Evolutionary conservation across 352 stramenopile genomes (phyloP).

Genomic region (Phytophthora megakarya): DNA sequence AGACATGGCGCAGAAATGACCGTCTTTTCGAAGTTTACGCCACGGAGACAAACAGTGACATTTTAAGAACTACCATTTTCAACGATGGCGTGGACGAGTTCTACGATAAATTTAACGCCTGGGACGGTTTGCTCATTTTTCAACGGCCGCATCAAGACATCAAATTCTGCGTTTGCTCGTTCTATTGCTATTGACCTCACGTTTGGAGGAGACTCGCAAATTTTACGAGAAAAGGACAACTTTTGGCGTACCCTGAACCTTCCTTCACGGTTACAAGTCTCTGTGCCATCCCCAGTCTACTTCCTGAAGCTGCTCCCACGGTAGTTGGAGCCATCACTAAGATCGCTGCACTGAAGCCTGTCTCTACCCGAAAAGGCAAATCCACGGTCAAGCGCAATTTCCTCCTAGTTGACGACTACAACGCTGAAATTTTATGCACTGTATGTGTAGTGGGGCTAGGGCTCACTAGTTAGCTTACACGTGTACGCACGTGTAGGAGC

Average conservation of each 20-base stretch:
- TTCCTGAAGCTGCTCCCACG: background rate
- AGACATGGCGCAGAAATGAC: background rate
- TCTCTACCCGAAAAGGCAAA: background rate
- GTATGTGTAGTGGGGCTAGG: too few relatives aligned
- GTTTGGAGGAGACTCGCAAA: background rate
- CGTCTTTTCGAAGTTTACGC: constrained; percentile 3
- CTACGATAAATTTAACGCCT: background rate
- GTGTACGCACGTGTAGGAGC: too few relatives aligned
- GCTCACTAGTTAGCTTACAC: too few relatives aligned
- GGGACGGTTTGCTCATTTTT: background rate
- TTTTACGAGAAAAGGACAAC: too few relatives aligned
- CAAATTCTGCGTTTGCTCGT: constrained; percentile 3
- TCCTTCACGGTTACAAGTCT: background rate
- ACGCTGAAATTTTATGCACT: background rate
- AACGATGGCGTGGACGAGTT: constrained; percentile 4
- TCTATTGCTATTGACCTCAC: background rate
- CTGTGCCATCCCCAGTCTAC: background rate
- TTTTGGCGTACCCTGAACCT: background rate
- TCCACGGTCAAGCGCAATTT: background rate
- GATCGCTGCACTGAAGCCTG: background rate
- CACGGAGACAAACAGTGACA: background rate
- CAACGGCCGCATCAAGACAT: background rate
- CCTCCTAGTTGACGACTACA: background rate
- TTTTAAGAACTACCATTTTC: background rate
- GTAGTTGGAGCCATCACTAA: background rate